phyloP scores from a whole-genome alignment of 169 alveolate species.

The Theileria sp. region DNA sequence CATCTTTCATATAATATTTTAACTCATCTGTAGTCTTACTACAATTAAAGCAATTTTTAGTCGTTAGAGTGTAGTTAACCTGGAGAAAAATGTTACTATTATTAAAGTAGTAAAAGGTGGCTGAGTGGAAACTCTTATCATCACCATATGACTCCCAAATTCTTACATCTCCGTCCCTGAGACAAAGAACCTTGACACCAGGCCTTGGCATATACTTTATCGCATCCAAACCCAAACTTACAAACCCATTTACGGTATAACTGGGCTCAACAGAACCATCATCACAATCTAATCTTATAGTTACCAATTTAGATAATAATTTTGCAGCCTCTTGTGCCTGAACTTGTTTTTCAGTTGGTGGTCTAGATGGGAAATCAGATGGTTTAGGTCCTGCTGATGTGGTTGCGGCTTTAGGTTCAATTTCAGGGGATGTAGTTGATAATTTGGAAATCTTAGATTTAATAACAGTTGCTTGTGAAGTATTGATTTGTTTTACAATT shows the following conservation, averaged over 20 bases:
- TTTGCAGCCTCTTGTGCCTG: background rate
- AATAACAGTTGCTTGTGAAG: background rate
- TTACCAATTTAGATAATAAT: background rate
- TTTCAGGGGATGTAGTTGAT: background rate
- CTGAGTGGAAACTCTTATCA: background rate
- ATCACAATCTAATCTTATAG: background rate
- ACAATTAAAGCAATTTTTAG: background rate
- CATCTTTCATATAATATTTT: slow-evolving; percentile 4
- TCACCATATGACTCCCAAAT: slow-evolving; percentile 1
- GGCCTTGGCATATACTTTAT: slow-evolving; percentile 5
- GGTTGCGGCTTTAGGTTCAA: too few species aligned
- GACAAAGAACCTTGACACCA: background rate
- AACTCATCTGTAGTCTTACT: background rate
- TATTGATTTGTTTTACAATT: background rate
- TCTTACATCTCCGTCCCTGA: background rate
- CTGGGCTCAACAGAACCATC: background rate
- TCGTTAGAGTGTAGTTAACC: background rate
- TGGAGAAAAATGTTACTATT: background rate
- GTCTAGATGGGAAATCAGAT: background rate
- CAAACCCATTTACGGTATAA: background rate
- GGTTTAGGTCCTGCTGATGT: too few species aligned
- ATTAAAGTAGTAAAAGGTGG: background rate
- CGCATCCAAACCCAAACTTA: background rate
- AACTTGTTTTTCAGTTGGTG: background rate
- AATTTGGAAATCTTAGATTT: background rate